phyloP scores from a whole-genome alignment of 495 filamentous ascomycete species.

The Hypoxylon fragiforme region DNA sequence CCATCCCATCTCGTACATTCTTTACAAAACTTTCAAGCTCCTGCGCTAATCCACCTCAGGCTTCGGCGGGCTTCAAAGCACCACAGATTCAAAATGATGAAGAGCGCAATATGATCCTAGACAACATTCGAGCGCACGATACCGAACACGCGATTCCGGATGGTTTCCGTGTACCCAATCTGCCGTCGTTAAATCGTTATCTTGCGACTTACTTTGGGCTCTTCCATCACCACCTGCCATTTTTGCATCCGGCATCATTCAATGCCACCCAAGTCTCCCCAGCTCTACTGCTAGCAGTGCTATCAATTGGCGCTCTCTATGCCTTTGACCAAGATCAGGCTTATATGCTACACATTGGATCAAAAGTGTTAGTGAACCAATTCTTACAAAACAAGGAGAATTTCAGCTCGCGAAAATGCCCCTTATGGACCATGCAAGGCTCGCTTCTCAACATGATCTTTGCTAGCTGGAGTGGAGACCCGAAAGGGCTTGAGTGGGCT shows the following conservation, averaged over 20 bases:
- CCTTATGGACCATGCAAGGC: constrained; percentile 96
- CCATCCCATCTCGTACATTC: constrained; percentile 69
- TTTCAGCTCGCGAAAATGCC: constrained; percentile 98
- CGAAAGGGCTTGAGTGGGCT: constrained; percentile 97
- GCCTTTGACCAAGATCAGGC: constrained; percentile 96
- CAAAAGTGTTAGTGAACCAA: constrained; percentile 93
- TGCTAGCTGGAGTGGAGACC: constrained; percentile 98
- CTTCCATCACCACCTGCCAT: constrained; percentile 96
- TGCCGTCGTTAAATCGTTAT: constrained; percentile 80
- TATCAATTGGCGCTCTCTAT: constrained; percentile 95
- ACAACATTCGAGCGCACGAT: constrained; percentile 81
- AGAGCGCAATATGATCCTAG: constrained; percentile 77
- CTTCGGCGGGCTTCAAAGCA: constrained; percentile 66
- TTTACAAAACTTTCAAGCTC: constrained; percentile 47
- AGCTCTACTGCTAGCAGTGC: constrained; percentile 82
- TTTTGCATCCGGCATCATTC: constrained; percentile 93
- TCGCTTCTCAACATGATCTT: constrained; percentile 98
- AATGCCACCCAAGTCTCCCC: constrained; percentile 74
- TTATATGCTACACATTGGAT: constrained; percentile 94
- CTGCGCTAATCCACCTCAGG: constrained; percentile 49
- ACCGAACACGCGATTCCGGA: constrained; percentile 80
- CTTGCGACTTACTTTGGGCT: constrained; percentile 94
- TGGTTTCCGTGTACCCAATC: constrained; percentile 82
- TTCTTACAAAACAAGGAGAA: constrained; percentile 98
- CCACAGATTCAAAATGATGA: constrained; percentile 73